These are phyloP conservation scores for Epichloe hybrida DNA, from an alignment of 2,329 filamentous ascomycete species.

Conservation along the genomic window DNA sequence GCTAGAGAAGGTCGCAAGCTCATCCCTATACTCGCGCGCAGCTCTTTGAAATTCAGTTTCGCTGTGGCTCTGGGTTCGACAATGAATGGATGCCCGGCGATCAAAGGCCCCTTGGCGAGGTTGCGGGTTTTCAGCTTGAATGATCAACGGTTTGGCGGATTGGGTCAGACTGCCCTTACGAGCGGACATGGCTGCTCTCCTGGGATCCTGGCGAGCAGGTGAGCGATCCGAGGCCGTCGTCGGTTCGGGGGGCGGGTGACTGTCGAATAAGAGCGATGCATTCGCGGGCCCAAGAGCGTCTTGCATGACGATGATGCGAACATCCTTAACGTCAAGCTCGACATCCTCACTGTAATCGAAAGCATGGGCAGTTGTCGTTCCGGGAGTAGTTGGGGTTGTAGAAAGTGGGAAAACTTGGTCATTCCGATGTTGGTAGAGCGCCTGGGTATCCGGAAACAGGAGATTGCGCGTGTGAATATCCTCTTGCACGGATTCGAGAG, in stretches of 20 bases:
- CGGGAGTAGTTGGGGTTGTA: conserved; percentile 31
- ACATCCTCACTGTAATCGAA: conserved; percentile 50
- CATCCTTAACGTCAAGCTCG: conserved; percentile 50
- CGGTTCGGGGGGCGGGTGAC: conserved; percentile 33
- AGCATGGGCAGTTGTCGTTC: conserved; percentile 34
- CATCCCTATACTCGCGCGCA: conserved; percentile 55
- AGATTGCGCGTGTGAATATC: conserved; percentile 57
- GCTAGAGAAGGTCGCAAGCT: conserved; percentile 57
- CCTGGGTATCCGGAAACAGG: conserved; percentile 52
- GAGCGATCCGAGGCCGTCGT: conserved; percentile 22
- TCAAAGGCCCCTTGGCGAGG: conserved; percentile 49
- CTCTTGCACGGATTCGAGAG: conserved; percentile 55
- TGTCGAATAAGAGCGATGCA: conserved; percentile 51
- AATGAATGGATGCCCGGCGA: conserved; percentile 40
- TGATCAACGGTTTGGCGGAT: conserved; percentile 37
- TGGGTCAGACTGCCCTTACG: conserved; percentile 44
- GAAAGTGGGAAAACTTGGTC: conserved; percentile 52
- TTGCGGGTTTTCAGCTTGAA: conserved; percentile 40
- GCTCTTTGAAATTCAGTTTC: conserved; percentile 48
- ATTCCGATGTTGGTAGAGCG: conserved; percentile 44
- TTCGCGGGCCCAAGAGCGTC: conserved; percentile 46
- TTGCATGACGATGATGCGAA: conserved; percentile 57
- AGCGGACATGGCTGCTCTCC: conserved; percentile 29
- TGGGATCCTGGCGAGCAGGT: conserved; percentile 17
- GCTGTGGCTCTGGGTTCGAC: conserved; percentile 35